These are phyloP conservation scores for Leishmania martiniquensis DNA, from an alignment of 208 protist genomes.

Conservation along the genomic window DNA sequence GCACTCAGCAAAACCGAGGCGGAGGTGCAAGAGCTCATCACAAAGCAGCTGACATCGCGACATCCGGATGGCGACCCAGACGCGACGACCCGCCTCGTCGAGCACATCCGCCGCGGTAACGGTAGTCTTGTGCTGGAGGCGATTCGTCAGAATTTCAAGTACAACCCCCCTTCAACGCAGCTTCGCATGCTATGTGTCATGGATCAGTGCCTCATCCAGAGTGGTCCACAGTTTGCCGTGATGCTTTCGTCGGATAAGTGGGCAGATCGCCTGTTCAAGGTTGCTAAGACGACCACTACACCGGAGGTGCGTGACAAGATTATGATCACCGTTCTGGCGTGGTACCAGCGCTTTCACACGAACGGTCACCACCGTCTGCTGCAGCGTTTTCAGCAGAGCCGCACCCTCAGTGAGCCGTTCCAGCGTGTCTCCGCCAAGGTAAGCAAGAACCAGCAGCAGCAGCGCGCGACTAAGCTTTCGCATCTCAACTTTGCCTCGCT, in stretches of 20 bases:
- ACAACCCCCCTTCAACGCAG: constrained; percentile 60
- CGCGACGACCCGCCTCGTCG: constrained; percentile 55
- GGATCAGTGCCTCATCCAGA: constrained; percentile 77
- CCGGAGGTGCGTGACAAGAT: constrained; percentile 72
- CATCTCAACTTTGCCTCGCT: constrained; percentile 46
- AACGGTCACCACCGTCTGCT: constrained; percentile 73
- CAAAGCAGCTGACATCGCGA: constrained; percentile 35
- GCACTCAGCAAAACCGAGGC: constrained; percentile 1
- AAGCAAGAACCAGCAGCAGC: constrained; percentile 37
- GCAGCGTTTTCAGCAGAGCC: constrained; percentile 79
- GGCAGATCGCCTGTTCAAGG: constrained; percentile 87
- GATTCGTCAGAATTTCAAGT: constrained; percentile 80
- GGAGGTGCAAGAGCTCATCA: constrained; percentile 34
- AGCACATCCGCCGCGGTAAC: constrained; percentile 72
- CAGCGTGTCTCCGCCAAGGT: constrained; percentile 44
- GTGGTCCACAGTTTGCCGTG: constrained; percentile 71
- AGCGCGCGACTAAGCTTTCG: constrained; percentile 13
- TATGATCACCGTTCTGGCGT: constrained; percentile 69
- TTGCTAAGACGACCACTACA: constrained; percentile 63
- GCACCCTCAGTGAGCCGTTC: constrained; percentile 65
- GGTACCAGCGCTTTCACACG: constrained; percentile 82
- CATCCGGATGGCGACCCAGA: constrained; percentile 56
- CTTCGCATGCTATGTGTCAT: constrained; percentile 73
- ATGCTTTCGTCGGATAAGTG: constrained; percentile 88
- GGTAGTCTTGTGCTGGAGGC: constrained; percentile 66